Evolutionary conservation across 495 filamentous ascomycete species (phyloP).

Genomic region (Corynascus novoguineensis): DNA sequence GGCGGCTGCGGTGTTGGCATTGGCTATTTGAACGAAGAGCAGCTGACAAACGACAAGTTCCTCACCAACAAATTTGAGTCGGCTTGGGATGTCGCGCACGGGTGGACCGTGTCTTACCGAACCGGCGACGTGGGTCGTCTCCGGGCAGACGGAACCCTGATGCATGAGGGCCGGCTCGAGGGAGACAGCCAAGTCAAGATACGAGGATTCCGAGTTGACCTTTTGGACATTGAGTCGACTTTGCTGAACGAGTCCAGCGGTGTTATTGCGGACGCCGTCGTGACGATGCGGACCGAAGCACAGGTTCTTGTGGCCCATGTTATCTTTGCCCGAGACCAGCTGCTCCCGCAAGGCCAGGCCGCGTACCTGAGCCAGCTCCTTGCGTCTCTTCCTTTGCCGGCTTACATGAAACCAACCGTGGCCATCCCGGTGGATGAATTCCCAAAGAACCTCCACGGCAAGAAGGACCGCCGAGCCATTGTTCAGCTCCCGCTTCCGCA

Average conservation of each 20-base stretch:
- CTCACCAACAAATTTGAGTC: background rate
- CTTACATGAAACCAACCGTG: conserved; percentile 27
- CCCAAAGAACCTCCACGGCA: conserved; percentile 15
- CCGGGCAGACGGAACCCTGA: conserved; percentile 33
- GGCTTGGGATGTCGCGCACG: background rate
- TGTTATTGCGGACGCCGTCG: background rate
- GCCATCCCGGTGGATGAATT: conserved; percentile 1
- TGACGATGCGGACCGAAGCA: background rate
- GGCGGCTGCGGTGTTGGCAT: conserved; percentile 32
- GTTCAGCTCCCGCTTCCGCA: background rate
- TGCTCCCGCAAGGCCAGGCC: background rate
- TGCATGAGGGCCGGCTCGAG: conserved; percentile 36
- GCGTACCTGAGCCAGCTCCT: background rate
- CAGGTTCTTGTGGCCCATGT: background rate
- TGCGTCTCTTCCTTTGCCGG: conserved; percentile 10
- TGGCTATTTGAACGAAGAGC: conserved; percentile 28
- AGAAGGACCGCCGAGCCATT: conserved; percentile 10
- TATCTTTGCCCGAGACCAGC: background rate
- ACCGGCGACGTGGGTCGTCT: conserved; percentile 40
- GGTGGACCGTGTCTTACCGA: conserved; percentile 27
- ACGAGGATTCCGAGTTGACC: conserved; percentile 48
- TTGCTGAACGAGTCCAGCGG: conserved; percentile 29
- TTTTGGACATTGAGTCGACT: conserved; percentile 43
- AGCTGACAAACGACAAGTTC: background rate
- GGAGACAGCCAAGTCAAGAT: conserved; percentile 51